Evolutionary conservation across 257 asterid species (phyloP).

Genomic region (Solanum ossicruentum): DNA sequence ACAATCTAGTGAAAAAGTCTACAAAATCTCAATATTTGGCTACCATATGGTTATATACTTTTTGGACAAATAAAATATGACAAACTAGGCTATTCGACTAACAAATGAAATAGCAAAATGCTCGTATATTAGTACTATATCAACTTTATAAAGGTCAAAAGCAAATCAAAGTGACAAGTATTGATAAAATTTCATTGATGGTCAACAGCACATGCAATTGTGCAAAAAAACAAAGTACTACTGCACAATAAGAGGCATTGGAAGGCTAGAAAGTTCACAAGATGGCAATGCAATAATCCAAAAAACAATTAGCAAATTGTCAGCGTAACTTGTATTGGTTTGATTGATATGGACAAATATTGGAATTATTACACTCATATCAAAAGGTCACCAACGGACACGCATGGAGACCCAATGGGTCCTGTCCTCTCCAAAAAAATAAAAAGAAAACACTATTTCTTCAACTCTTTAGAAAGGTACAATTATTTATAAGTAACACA

Average conservation of each 20-base stretch:
- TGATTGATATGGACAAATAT: constrained; percentile 25
- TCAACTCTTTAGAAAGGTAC: background rate
- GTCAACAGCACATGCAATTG: background rate
- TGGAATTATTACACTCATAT: background rate
- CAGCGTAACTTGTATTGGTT: constrained; percentile 4
- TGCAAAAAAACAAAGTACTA: background rate
- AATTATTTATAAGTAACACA: background rate
- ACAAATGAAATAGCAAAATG: background rate
- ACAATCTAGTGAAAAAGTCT: background rate
- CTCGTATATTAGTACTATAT: background rate
- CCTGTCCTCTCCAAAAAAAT: background rate
- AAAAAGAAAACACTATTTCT: background rate
- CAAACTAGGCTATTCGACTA: too few species aligned
- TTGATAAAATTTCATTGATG: background rate
- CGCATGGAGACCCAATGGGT: background rate
- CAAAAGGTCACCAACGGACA: constrained; percentile 19
- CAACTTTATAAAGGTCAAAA: background rate
- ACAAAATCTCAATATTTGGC: background rate
- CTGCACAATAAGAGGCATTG: background rate
- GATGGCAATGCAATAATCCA: constrained; percentile 23
- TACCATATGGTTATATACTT: too few species aligned
- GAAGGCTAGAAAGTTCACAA: constrained; percentile 27
- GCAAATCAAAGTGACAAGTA: background rate
- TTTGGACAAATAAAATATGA: too few species aligned
- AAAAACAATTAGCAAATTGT: constrained; percentile 4